These are phyloP conservation scores for Hypholoma sublateritium DNA, from an alignment of 768 basidiomycete species.

Conservation along the genomic window DNA sequence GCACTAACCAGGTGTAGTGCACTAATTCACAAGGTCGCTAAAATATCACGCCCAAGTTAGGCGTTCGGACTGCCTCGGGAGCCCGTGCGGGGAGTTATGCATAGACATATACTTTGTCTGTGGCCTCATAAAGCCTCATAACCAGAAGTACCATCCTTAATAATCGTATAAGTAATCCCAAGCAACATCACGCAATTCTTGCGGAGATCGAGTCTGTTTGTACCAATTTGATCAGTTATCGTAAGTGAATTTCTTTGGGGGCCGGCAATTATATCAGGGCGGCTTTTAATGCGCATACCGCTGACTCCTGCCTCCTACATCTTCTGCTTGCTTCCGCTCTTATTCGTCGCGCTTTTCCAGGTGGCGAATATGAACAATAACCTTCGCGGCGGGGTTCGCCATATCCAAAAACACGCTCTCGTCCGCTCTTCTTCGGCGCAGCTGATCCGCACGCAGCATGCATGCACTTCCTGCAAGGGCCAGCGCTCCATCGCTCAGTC, in stretches of 20 bases:
- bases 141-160: background rate
- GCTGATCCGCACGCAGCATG: conserved; percentile 11
- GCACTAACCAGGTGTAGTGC: background rate
- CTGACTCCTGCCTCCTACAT: background rate
- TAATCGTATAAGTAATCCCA: background rate
- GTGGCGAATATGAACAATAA: conserved; percentile 18
- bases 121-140: background rate
- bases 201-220: background rate
- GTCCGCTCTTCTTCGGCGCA: conserved; percentile 13
- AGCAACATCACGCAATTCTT: conserved; percentile 8
- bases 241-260: conserved; percentile 10
- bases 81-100: background rate
- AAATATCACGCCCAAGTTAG: background rate
- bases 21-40: conserved; percentile 5
- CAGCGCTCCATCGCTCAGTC: conserved; percentile 29
- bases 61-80: conserved; percentile 4
- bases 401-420: conserved; percentile 13
- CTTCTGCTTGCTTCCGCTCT: conserved; percentile 9
- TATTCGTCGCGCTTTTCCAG: conserved; percentile 6
- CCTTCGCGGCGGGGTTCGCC: conserved; percentile 16
- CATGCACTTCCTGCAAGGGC: conserved; percentile 15
- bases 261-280: conserved; percentile 2
- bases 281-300: background rate
- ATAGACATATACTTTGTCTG: background rate
- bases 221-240: background rate